Evolutionary conservation across 345 rosid genomes (phyloP).

Genomic region (Pugionium dolabratum): DNA sequence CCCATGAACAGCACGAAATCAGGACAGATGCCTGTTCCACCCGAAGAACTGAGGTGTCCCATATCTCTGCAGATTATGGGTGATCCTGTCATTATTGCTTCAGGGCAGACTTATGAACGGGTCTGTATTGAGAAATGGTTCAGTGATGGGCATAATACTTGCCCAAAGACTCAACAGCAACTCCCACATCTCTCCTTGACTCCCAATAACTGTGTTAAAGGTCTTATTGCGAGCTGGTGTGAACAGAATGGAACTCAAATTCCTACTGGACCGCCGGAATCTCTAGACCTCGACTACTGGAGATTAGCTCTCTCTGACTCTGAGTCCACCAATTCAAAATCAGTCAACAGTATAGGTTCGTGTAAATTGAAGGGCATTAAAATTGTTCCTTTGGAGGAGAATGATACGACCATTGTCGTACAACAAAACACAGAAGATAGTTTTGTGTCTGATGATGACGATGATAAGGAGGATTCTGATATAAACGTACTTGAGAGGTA

Average conservation of each 20-base stretch:
- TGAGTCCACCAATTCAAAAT: conserved; percentile 65
- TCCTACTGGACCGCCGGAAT: conserved; percentile 79
- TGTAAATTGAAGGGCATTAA: conserved; percentile 57
- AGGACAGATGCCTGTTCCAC: conserved; percentile 74
- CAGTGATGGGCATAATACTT: conserved; percentile 81
- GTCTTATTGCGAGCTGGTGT: conserved; percentile 94
- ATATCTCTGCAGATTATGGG: conserved; percentile 95
- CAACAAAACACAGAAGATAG: conserved; percentile 46
- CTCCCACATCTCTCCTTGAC: conserved; percentile 80
- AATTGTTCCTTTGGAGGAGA: conserved; percentile 75
- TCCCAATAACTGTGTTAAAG: conserved; percentile 98
- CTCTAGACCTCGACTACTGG: conserved; percentile 88
- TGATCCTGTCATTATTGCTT: conserved; percentile 95
- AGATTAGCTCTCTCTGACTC: conserved; percentile 73
- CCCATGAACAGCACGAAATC: conserved; percentile 52
- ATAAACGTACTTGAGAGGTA: conserved; percentile 48
- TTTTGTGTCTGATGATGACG: conserved; percentile 31
- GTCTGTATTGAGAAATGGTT: conserved; percentile 98
- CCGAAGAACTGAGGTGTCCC: conserved; percentile 96
- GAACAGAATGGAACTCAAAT: conserved; percentile 79
- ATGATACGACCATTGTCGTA: conserved; percentile 48
- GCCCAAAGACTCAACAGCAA: conserved; percentile 95
- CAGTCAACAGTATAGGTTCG: conserved; percentile 50
- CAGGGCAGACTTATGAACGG: conserved; percentile 97
- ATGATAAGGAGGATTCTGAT: conserved; percentile 48